phyloP scores from a whole-genome alignment of 139 green algal species.

The Micromonas pusilla region DNA sequence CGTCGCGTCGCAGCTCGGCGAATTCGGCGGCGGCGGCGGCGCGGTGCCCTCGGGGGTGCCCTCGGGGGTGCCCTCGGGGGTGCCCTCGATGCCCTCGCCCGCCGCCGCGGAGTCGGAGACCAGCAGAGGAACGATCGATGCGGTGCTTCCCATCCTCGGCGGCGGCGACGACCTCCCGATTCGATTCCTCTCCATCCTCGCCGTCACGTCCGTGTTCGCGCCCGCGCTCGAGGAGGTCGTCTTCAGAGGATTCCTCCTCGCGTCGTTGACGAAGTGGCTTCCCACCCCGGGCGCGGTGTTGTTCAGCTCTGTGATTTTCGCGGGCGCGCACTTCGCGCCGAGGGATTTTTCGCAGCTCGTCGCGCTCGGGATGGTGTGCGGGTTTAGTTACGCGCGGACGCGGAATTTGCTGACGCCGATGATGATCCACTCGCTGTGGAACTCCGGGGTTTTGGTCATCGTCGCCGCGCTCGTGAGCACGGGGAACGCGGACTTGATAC shows the following conservation, averaged over 20 bases:
- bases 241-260: slow-evolving; percentile 48
- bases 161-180: not conserved
- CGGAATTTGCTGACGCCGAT: slow-evolving; percentile 45
- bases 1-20: no score
- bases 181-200: slow-evolving; percentile 26
- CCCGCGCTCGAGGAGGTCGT: slow-evolving; percentile 47
- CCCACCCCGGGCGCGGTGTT: slow-evolving; percentile 32
- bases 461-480: slow-evolving; percentile 3
- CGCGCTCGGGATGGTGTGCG: slow-evolving; percentile 40
- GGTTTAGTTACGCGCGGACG: slow-evolving; percentile 42
- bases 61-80: no score
- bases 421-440: slow-evolving; percentile 47
- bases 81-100: not conserved
- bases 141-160: slow-evolving; percentile 10
- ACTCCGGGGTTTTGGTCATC: slow-evolving; percentile 41
- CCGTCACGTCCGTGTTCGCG: slow-evolving; percentile 39
- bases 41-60: no score
- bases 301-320: slow-evolving; percentile 34
- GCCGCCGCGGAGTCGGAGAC: not conserved
- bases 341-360: slow-evolving; percentile 42
- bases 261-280: slow-evolving; percentile 48
- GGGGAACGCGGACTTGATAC: no score
- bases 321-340: slow-evolving; percentile 39
- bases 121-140: slow-evolving; percentile 17
- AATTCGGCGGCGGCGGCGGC: no score